These are phyloP conservation scores for Aspergillus hortae DNA, from an alignment of 2,329 filamentous ascomycete species.

Conservation along the genomic window DNA sequence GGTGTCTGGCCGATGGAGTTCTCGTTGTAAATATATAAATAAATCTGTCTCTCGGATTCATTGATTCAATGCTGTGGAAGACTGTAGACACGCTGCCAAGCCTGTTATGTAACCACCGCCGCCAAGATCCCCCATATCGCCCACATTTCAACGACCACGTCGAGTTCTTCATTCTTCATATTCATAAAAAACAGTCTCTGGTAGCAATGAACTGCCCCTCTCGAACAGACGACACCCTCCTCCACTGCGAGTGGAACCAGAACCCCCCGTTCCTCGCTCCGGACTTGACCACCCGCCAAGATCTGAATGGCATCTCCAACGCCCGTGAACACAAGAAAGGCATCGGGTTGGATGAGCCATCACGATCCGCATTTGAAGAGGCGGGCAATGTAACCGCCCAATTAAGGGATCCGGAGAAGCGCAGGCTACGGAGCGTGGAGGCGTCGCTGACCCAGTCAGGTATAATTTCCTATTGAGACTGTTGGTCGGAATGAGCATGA, in stretches of 20 bases:
- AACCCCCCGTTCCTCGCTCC: constrained; percentile 49
- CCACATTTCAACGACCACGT: no score
- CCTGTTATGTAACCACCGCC: background rate
- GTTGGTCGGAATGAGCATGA: background rate
- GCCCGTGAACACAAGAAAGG: constrained; percentile 39
- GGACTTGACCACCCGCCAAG: constrained; percentile 52
- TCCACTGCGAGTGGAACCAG: constrained; percentile 54
- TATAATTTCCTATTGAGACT: constrained; percentile 9
- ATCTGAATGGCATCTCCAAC: constrained; percentile 55
- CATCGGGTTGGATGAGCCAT: constrained; percentile 1
- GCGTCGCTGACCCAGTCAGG: constrained; percentile 29
- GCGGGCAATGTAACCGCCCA: background rate
- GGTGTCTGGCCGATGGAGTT: no score
- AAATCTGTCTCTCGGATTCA: no score
- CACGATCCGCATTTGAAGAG: background rate
- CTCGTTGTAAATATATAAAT: no score
- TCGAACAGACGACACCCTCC: constrained; percentile 48
- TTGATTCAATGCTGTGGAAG: no score
- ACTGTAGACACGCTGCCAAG: background rate
- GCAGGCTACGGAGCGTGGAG: constrained; percentile 5
- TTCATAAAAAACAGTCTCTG: background rate
- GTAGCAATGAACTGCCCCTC: constrained; percentile 53
- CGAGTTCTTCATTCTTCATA: no score
- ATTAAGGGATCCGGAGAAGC: constrained; percentile 8
- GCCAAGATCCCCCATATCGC: no score